These are phyloP conservation scores for Jaminaea rosea DNA, from an alignment of 1,284 basidiomycete genomes.

Conservation along the genomic window DNA sequence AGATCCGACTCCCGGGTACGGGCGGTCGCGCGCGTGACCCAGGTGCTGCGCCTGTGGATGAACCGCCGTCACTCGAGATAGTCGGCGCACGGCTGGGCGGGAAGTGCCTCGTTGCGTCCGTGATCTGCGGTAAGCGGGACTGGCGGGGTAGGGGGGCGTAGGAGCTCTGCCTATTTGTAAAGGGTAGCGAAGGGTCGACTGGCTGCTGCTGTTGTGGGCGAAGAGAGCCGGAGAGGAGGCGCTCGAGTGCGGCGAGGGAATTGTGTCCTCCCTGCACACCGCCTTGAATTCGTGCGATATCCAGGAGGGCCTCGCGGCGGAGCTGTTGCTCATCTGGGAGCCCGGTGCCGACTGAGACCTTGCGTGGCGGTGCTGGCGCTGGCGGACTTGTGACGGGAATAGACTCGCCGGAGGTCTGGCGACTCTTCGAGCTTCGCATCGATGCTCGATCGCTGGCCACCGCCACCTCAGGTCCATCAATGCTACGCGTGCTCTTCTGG, in stretches of 20 bases:
- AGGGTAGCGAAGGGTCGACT: no score
- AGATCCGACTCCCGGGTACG: background rate
- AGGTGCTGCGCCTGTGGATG: no score
- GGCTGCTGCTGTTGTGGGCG: background rate
- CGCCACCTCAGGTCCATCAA: no score
- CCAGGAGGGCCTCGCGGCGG: background rate
- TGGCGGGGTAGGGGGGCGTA: background rate
- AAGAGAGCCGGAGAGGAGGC: background rate
- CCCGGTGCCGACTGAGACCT: background rate
- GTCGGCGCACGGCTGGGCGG: no score
- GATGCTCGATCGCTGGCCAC: no score
- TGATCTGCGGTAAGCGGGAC: background rate
- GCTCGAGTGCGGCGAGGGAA: background rate
- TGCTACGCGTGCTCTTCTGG: no score
- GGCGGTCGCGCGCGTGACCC: no score
- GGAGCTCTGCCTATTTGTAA: background rate
- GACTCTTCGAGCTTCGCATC: no score
- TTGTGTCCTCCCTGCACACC: background rate
- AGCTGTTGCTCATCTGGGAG: background rate
- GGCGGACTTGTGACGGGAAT: no score
- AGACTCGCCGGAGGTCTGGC: no score
- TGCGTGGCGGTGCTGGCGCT: no score
- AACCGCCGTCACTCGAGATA: no score
- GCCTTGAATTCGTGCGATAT: background rate
- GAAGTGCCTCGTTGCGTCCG: background rate